Evolutionary conservation across 768 basidiomycete species (phyloP).

Genomic region (Lactarius evosmus): DNA sequence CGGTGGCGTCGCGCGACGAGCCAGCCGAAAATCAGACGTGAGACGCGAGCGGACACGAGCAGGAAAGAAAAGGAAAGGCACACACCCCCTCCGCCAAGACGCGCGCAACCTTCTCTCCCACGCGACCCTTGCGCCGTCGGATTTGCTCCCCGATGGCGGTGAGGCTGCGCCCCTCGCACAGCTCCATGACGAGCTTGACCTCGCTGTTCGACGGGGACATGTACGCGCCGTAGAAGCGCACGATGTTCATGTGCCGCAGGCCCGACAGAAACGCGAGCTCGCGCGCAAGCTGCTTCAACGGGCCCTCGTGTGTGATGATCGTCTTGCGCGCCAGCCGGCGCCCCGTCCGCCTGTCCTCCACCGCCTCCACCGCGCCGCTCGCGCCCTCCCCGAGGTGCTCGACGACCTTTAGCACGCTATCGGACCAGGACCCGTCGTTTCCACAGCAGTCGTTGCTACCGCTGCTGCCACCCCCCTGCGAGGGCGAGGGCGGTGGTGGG

Average conservation of each 20-base stretch:
- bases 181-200: constrained; percentile 90
- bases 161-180: constrained; percentile 73
- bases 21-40: not conserved
- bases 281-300: constrained; percentile 79
- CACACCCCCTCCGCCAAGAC: constrained; percentile 83
- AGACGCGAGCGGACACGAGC: not conserved
- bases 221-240: constrained; percentile 84
- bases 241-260: constrained; percentile 77
- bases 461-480: not conserved
- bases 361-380: constrained; percentile 88
- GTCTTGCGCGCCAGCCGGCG: constrained; percentile 87
- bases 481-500: constrained; percentile 3
- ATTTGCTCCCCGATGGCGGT: constrained; percentile 80
- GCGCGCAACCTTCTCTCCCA: constrained; percentile 78
- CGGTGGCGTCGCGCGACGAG: not conserved
- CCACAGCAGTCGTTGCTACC: not conserved
- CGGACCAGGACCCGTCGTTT: constrained; percentile 42
- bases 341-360: constrained; percentile 70
- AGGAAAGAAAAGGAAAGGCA: constrained; percentile 16
- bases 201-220: constrained; percentile 76
- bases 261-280: constrained; percentile 83
- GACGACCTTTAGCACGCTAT: constrained; percentile 65
- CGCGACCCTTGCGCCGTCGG: constrained; percentile 63
- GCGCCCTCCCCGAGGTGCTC: constrained; percentile 82
- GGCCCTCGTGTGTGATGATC: constrained; percentile 80